Evolutionary conservation across 805 yeast species (phyloP).

Genomic region (Cyberlindnera galapagoensis): DNA sequence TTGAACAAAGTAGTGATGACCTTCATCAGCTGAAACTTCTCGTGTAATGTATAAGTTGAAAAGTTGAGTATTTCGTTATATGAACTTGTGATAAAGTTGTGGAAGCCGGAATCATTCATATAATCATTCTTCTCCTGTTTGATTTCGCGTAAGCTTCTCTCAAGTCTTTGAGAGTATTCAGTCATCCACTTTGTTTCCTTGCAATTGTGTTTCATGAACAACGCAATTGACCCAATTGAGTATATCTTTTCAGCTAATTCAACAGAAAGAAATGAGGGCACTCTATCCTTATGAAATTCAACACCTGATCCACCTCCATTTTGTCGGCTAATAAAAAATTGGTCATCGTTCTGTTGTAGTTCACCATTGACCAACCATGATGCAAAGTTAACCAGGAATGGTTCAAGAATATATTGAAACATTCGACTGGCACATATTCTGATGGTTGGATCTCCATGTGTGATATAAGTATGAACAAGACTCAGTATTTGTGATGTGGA

Average conservation of each 20-base stretch:
- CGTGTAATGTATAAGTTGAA: conserved; percentile 42
- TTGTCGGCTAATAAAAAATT: conserved; percentile 38
- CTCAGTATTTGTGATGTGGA: conserved; percentile 50
- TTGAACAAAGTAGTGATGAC: conserved; percentile 61
- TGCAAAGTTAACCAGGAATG: conserved; percentile 54
- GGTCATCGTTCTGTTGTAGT: conserved; percentile 44
- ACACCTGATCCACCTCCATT: not conserved
- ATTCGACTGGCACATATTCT: conserved; percentile 35
- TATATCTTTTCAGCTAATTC: conserved; percentile 39
- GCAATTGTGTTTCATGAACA: conserved; percentile 59
- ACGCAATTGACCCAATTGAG: conserved; percentile 67
- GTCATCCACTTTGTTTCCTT: conserved; percentile 62
- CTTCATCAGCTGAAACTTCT: conserved; percentile 39
- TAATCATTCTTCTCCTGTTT: conserved; percentile 4
- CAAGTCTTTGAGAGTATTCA: conserved; percentile 15
- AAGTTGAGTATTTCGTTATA: conserved; percentile 47
- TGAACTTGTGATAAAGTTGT: conserved; percentile 33
- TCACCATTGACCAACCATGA: conserved; percentile 71
- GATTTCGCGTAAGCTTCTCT: conserved; percentile 25
- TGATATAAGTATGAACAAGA: conserved; percentile 40
- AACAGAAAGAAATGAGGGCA: conserved; percentile 40
- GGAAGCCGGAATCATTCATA: conserved; percentile 18
- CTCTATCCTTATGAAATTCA: conserved; percentile 22
- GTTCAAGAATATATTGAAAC: conserved; percentile 40
- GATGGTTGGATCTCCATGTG: conserved; percentile 60